Evolutionary conservation across 257 asterid species (phyloP).

Genomic region (Nicotiana sylvestris): DNA sequence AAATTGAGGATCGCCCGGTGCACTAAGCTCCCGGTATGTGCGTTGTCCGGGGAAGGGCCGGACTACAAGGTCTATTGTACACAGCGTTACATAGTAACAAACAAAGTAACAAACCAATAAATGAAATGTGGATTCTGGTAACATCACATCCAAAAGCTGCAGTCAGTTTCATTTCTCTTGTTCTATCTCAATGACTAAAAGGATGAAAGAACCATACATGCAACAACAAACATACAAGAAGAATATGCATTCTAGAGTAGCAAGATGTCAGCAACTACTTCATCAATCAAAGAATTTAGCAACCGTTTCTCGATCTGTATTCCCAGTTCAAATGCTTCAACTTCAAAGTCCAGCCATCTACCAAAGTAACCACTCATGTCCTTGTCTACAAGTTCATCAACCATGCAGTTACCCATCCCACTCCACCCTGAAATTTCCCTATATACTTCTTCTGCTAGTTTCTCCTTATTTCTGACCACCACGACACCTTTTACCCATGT

Average conservation of each 20-base stretch:
- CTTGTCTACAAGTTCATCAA: slow-evolving; percentile 85
- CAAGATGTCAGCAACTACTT: slow-evolving; percentile 63
- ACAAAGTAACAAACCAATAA: neutral
- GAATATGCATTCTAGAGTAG: slow-evolving; percentile 23
- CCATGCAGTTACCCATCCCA: slow-evolving; percentile 54
- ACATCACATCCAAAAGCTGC: slow-evolving; percentile 7
- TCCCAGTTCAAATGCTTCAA: slow-evolving; percentile 79
- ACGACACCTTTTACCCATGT: slow-evolving; percentile 55
- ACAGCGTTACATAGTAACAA: no score
- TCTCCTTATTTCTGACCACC: slow-evolving; percentile 39
- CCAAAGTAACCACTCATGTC: slow-evolving; percentile 84
- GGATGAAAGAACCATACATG: neutral
- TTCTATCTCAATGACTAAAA: neutral
- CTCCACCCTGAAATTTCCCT: slow-evolving; percentile 62
- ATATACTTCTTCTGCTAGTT: slow-evolving; percentile 58
- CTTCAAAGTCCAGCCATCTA: slow-evolving; percentile 76
- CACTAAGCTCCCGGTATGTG: no score
- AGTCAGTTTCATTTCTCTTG: neutral
- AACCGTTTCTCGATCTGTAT: slow-evolving; percentile 55
- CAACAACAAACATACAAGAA: neutral
- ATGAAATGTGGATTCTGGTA: slow-evolving; percentile 10
- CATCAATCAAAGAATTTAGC: slow-evolving; percentile 71
- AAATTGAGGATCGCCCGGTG: no score
- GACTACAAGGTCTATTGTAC: no score
- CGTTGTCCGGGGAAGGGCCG: no score